These are phyloP conservation scores for Penicillium expansum DNA, from an alignment of 2,329 filamentous ascomycete species.

Conservation along the genomic window DNA sequence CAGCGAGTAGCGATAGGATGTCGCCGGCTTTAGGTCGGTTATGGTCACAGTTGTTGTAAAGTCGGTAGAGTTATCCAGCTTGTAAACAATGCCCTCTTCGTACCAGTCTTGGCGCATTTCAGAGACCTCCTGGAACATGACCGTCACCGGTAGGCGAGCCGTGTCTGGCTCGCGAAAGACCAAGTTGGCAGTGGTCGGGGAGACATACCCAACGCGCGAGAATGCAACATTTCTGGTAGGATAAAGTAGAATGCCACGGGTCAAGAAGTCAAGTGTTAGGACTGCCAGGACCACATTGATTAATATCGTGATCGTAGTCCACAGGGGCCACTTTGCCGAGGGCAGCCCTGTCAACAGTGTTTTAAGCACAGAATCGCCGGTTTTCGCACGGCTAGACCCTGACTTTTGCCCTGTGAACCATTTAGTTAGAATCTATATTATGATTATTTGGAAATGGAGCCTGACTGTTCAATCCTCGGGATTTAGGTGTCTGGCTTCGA, in stretches of 20 bases:
- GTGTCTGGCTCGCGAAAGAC: conserved; percentile 81
- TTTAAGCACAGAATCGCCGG: conserved; percentile 46
- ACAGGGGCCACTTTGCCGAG: conserved; percentile 63
- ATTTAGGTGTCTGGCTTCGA: conserved; percentile 7
- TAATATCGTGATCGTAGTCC: conserved; percentile 65
- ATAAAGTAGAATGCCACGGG: conserved; percentile 67
- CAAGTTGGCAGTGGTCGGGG: conserved; percentile 72
- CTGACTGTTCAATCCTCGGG: conserved; percentile 7
- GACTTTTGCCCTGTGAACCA: not conserved
- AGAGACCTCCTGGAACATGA: conserved; percentile 56
- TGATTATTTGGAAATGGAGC: not conserved
- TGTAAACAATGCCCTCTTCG: conserved; percentile 63
- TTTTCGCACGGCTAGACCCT: conserved; percentile 3
- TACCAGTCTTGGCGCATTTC: conserved; percentile 52
- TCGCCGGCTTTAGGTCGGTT: conserved; percentile 65
- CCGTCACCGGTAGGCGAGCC: conserved; percentile 68
- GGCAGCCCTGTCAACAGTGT: conserved; percentile 75
- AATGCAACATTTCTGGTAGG: conserved; percentile 76
- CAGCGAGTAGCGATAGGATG: conserved; percentile 76
- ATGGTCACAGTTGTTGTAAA: conserved; percentile 72
- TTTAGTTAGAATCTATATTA: not conserved
- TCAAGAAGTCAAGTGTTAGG: conserved; percentile 74
- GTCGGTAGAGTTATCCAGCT: conserved; percentile 73
- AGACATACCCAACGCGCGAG: conserved; percentile 82
- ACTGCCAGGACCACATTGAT: conserved; percentile 69